Evolutionary conservation across 352 stramenopile species (phyloP).

Genomic region (Pythium utonaiense): DNA sequence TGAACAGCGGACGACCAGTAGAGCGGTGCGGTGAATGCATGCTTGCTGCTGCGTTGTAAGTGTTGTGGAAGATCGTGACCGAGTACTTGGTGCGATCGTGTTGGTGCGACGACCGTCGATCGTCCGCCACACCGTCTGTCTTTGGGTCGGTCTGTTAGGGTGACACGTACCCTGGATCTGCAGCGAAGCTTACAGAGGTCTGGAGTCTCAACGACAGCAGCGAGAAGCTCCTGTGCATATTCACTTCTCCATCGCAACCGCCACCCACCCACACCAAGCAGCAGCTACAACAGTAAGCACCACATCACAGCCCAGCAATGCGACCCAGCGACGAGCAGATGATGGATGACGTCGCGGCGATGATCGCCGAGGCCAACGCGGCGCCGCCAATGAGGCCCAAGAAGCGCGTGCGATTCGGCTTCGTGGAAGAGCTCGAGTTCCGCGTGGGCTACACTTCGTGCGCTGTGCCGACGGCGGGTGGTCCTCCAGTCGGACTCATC

Average conservation of each 20-base stretch:
- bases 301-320: conserved; percentile 5
- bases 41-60: no score
- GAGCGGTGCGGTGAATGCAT: no score
- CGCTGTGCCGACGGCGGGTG: conserved; percentile 39
- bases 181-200: background rate
- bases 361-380: conserved; percentile 8
- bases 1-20: no score
- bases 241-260: background rate
- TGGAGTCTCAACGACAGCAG: background rate
- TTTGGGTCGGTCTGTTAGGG: no score
- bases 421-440: conserved; percentile 46
- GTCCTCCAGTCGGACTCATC: conserved; percentile 47
- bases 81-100: no score
- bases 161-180: no score
- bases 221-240: background rate
- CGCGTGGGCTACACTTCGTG: conserved; percentile 48
- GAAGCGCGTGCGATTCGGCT: conserved; percentile 44
- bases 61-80: no score
- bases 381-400: conserved; percentile 16
- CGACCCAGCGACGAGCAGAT: conserved; percentile 24
- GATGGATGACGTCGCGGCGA: conserved; percentile 12
- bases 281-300: no score
- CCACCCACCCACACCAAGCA: no score
- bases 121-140: no score
- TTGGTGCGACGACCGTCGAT: no score